Percentiles rank a stretch among this genome's conserved stretches.
Conservation (phyloP, 768 basidiomycete species). For the Trametes sanguinea region DNA sequence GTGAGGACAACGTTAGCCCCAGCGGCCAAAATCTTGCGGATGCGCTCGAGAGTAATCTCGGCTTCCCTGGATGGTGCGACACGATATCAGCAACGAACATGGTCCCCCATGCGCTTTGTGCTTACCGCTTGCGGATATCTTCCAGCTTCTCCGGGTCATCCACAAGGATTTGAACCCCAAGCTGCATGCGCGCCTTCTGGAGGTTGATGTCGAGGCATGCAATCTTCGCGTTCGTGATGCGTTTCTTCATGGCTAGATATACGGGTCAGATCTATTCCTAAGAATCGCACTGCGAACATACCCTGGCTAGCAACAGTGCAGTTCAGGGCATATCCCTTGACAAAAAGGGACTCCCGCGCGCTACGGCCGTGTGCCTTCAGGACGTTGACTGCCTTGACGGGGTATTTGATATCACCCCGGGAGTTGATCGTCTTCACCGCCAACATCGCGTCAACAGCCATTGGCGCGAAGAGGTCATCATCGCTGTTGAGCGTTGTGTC, state of each 20-base stretch:
- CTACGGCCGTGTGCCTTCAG: constrained; percentile 97
- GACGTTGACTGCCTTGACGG: constrained; percentile 98
- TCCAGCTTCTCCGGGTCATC: constrained; percentile 96
- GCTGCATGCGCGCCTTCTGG: constrained; percentile 94
- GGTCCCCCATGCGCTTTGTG: not conserved
- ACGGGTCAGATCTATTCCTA: not conserved
- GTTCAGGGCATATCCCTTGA: constrained; percentile 96
- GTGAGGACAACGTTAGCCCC: constrained; percentile 97
- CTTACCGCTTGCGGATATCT: constrained; percentile 89
- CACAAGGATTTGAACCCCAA: constrained; percentile 95
- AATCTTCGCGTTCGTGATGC: constrained; percentile 91
- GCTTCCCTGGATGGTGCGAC: constrained; percentile 62
- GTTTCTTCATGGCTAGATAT: constrained; percentile 90
- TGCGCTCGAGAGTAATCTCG: constrained; percentile 93
- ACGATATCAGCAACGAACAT: not conserved
- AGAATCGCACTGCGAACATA: constrained; percentile 37
- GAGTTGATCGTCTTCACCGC: constrained; percentile 93
- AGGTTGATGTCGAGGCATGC: constrained; percentile 98
- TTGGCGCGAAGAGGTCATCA: constrained; percentile 95
- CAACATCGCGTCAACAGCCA: constrained; percentile 99
- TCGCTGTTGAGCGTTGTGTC: constrained; percentile 55
- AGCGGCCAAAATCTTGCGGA: constrained; percentile 92
- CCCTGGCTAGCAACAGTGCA: constrained; percentile 99
- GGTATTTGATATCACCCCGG: constrained; percentile 96
- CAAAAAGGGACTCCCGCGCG: constrained; percentile 91